phyloP scores from a whole-genome alignment of 2,329 filamentous ascomycete genomes.

The Fusarium concolor region DNA sequence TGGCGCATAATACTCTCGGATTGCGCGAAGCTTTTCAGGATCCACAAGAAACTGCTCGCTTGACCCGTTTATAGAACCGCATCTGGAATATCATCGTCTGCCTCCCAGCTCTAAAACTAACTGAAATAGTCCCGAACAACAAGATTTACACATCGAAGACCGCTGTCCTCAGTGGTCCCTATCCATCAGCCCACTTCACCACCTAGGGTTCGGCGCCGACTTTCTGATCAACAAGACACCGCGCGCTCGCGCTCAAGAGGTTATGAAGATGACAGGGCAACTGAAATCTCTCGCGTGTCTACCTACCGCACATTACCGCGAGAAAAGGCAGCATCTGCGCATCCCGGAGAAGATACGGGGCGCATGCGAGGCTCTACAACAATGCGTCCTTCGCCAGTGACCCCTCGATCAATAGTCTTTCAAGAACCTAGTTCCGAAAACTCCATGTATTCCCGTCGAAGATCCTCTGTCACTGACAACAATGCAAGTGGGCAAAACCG shows the following conservation, averaged over 20 bases:
- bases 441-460: conserved; percentile 49
- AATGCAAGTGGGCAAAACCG: conserved; percentile 56
- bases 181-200: conserved; percentile 63
- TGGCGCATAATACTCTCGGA: conserved; percentile 1
- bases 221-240: conserved; percentile 68
- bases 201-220: conserved; percentile 62
- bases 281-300: conserved; percentile 56
- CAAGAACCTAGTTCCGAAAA: conserved; percentile 56
- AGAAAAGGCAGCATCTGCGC: conserved; percentile 57
- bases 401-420: conserved; percentile 61
- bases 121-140: conserved; percentile 59
- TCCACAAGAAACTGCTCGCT: conserved; percentile 1
- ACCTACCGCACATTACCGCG: conserved; percentile 57
- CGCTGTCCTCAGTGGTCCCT: conserved; percentile 64
- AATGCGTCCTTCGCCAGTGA: conserved; percentile 59
- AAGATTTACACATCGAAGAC: conserved; percentile 62
- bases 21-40: conserved; percentile 4
- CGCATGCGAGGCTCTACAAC: conserved; percentile 51
- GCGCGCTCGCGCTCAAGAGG: conserved; percentile 51
- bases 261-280: conserved; percentile 59
- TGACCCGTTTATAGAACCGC: not conserved
- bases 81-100: conserved; percentile 4
- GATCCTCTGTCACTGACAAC: conserved; percentile 63
- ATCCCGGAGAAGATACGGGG: conserved; percentile 53
- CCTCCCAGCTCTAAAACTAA: conserved; percentile 31